A percentile compares a stretch with the other conserved stretches of the same genome.
These are phyloP conservation scores for Sugiyamaella sp. DNA, from an alignment of 1,139 yeast species.

Conservation along the genomic window DNA sequence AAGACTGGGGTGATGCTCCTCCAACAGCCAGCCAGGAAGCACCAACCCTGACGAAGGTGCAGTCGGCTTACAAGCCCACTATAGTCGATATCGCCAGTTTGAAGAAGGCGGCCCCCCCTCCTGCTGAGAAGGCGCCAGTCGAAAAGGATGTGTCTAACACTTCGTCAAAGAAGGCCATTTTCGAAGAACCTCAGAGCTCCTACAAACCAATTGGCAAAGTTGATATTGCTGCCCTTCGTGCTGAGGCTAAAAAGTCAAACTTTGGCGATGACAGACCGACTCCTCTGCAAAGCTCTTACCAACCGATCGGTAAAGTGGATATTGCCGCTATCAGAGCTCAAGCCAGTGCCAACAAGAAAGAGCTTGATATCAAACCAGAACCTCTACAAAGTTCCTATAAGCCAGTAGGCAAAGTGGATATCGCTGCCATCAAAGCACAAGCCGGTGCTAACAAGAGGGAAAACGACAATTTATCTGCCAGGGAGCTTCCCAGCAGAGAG, in stretches of 20 bases:
- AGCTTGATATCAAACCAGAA: slow-evolving; percentile 22
- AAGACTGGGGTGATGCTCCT: slow-evolving; percentile 64
- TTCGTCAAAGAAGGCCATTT: slow-evolving; percentile 17
- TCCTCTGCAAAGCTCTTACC: slow-evolving; percentile 46
- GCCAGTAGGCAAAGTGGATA: slow-evolving; percentile 62
- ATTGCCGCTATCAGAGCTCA: slow-evolving; percentile 50
- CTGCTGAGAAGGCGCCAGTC: slow-evolving; percentile 32
- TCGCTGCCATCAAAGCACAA: slow-evolving; percentile 50
- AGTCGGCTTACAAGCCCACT: slow-evolving; percentile 73
- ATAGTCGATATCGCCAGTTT: slow-evolving; percentile 51
- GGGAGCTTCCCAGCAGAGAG: slow-evolving; percentile 9
- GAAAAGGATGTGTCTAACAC: slow-evolving; percentile 15
- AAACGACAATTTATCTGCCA: background rate
- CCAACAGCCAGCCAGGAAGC: slow-evolving; percentile 46
- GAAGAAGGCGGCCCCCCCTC: slow-evolving; percentile 40
- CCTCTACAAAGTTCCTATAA: slow-evolving; percentile 47
- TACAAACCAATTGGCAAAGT: slow-evolving; percentile 63
- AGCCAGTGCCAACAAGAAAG: slow-evolving; percentile 35
- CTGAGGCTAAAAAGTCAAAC: slow-evolving; percentile 41
- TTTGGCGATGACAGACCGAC: slow-evolving; percentile 37
- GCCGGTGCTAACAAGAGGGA: slow-evolving; percentile 32
- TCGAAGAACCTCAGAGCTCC: slow-evolving; percentile 49
- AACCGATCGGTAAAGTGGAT: slow-evolving; percentile 64
- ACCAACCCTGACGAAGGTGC: slow-evolving; percentile 48
- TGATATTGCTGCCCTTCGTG: slow-evolving; percentile 52